Evolutionary conservation across 768 basidiomycete genomes (phyloP), one percentile per base, ranked within the genome.

Genomic region (Kwoniella europaea): DNA sequence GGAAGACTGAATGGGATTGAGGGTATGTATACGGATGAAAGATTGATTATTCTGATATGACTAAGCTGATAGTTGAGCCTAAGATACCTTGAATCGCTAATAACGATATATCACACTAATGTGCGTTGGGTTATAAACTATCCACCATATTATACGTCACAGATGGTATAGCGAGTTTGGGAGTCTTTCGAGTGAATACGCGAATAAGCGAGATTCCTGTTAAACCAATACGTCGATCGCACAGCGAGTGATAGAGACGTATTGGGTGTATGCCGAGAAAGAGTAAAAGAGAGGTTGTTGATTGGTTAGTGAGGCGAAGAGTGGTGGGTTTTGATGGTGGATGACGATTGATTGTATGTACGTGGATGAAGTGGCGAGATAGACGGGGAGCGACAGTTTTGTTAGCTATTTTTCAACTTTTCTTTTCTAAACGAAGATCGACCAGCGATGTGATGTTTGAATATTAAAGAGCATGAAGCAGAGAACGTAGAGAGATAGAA

Each of bases 91-190:
- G 46, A 15, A 50, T 16, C n/a, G 57, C 16, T 59, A 61, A 58
- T 29, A 29, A 58, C 57, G 20, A 24, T 42, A 24, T 65, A 22
- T 65, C 64, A 43, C 43, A 43, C 59, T 61, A 35, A 56, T 3
- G 64, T 35, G 54, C 35, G 41, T 9, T 42, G 22, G 24, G 43
- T 56, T 65, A 65, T 44, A 56, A 57, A 50, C 54, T 55, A 65
- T 57, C 64, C 35, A 57, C 53, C 64, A 65, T 65, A 27, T 35
- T 65, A 65, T 22, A 57, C 42, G 35, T 61, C 35, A 16, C 16
- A 12, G 59, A 44, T 12, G 35, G n/a, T 58, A n/a, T 55, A n/a
- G 24, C 18, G 10, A n/a, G 24, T n/a, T 55, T 20, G n/a, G 20
- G 59, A 15, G n/a, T 61, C 18, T 18, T 20, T 4, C 12, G 42